Evolutionary conservation across 257 asterid species (phyloP).

Genomic region (Solanum pimpinellifolium): DNA sequence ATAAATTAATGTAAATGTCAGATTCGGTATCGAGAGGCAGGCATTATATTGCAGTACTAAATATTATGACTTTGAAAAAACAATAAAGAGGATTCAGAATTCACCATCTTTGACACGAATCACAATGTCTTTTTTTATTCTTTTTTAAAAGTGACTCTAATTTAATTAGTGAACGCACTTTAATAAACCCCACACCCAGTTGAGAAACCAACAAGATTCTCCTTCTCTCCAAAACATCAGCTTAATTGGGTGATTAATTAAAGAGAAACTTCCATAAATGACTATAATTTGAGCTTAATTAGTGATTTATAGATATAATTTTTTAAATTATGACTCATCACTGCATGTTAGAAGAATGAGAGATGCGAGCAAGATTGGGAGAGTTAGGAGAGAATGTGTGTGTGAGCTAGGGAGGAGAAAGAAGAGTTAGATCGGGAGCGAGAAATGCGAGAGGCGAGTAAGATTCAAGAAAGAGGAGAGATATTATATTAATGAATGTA

Average conservation of each 20-base stretch:
- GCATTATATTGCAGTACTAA: background rate
- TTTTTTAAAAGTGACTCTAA: background rate
- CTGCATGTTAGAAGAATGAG: background rate
- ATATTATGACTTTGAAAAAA: background rate
- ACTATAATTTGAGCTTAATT: background rate
- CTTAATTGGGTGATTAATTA: background rate
- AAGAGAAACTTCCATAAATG: too few species aligned
- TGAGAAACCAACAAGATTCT: background rate
- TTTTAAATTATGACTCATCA: background rate
- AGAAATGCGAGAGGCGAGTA: background rate
- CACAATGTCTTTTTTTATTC: background rate
- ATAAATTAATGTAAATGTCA: background rate
- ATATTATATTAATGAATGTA: too few species aligned
- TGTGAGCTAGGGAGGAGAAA: background rate
- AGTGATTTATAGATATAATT: background rate
- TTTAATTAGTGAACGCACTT: background rate
- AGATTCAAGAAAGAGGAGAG: background rate
- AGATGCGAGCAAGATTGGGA: background rate
- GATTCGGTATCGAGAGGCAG: background rate
- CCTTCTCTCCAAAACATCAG: background rate
- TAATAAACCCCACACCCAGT: background rate
- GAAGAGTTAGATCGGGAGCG: background rate
- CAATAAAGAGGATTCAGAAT: background rate
- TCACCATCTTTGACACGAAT: background rate
- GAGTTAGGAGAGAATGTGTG: background rate